A percentile compares a stretch with the other conserved stretches of the same genome.
Conservation (phyloP, 1,284 basidiomycete genomes). For the Fomitiporia mediterranea region DNA sequence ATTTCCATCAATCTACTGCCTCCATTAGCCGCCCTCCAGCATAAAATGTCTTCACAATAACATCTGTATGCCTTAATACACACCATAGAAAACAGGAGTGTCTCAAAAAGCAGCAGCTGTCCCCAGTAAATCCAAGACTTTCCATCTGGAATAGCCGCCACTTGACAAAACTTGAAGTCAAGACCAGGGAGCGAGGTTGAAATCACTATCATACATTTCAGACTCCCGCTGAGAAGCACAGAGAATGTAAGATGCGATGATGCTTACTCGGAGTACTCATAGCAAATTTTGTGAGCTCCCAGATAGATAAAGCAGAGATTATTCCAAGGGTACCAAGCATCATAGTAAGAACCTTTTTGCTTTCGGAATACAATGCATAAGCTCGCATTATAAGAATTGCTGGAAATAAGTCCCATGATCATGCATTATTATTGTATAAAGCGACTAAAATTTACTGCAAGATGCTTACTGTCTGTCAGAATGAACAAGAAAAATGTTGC, state of each 20-base stretch:
- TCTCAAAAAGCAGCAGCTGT: constrained; percentile 3
- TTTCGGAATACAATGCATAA: constrained; percentile 18
- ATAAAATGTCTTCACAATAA: background rate
- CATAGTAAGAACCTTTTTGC: background rate
- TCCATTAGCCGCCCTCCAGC: background rate
- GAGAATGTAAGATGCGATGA: background rate
- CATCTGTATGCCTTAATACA: constrained; percentile 6
- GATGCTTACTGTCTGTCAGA: background rate
- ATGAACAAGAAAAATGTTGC: background rate
- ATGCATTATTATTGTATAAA: background rate
- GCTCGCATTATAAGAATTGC: constrained; percentile 17
- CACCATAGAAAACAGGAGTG: background rate
- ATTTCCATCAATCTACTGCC: background rate
- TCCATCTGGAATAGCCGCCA: background rate
- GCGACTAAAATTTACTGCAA: background rate
- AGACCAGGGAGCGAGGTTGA: background rate
- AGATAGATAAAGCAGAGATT: background rate
- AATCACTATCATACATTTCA: background rate
- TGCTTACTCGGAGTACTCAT: background rate
- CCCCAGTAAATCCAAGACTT: constrained; percentile 7
- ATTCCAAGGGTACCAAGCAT: constrained; percentile 1
- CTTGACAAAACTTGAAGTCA: background rate
- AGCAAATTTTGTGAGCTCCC: background rate
- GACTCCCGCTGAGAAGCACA: no score
- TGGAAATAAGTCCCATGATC: background rate